Evolutionary conservation across 805 yeast genomes (phyloP).

Genomic region (Wickerhamomyces bisporus): DNA sequence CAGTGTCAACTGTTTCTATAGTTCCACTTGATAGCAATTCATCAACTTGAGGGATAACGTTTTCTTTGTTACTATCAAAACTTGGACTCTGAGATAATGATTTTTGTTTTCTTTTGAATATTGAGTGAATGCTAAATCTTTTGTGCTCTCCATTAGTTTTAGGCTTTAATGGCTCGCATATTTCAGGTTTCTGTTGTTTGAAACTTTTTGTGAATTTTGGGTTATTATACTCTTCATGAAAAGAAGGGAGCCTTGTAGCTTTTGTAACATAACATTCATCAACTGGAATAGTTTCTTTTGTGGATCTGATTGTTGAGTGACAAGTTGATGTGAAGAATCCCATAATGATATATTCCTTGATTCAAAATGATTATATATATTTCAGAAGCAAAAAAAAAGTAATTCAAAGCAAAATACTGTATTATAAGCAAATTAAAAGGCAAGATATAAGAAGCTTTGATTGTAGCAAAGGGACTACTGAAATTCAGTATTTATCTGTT

Average conservation of each 20-base stretch:
- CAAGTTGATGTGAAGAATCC: constrained; percentile 6
- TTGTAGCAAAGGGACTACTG: too few relatives aligned
- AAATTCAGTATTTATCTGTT: too few relatives aligned
- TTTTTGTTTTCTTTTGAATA: constrained; percentile 3
- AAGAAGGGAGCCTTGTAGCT: constrained; percentile 9
- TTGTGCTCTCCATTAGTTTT: neutral
- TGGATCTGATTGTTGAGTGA: neutral
- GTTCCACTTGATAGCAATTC: constrained; percentile 3
- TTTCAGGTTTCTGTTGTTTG: neutral
- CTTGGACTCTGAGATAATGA: neutral
- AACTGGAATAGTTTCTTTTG: constrained; percentile 1
- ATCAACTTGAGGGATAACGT: constrained; percentile 2
- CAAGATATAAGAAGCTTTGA: too few relatives aligned
- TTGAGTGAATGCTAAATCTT: constrained; percentile 2
- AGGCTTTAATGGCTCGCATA: neutral
- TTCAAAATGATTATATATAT: too few relatives aligned
- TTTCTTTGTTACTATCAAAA: constrained; percentile 4
- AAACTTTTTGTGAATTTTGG: constrained; percentile 3
- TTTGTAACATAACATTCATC: constrained; percentile 7
- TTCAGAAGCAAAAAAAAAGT: too few relatives aligned
- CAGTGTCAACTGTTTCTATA: constrained; percentile 1
- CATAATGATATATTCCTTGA: constrained; percentile 2
- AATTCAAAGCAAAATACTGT: too few relatives aligned
- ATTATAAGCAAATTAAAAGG: too few relatives aligned
- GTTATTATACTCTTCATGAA: constrained; percentile 1